Evolutionary conservation across 768 basidiomycete genomes (phyloP), one percentile per base, ranked within the genome.

Genomic region (Astraeus odoratus): DNA sequence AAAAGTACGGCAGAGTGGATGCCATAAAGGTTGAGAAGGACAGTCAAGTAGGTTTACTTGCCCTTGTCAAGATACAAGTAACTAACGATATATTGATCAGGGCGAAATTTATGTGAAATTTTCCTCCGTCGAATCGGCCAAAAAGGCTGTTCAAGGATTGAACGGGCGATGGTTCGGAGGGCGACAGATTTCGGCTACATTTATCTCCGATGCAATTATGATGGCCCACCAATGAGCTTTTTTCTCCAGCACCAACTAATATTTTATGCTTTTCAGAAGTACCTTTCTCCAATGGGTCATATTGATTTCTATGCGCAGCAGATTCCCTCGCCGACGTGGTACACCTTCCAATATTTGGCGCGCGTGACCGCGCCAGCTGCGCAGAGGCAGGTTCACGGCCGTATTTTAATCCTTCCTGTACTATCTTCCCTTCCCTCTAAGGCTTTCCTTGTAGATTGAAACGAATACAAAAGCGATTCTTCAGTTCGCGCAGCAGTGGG

Each of bases 31-130:
- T 99, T 20, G 90, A 94, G 60, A 94, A 80, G 68, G 92, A 98
- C 51, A 86, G 91, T 30, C 83, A 93, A 75, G 95, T 94, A 47
- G 47, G 78, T 60, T 4, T 15, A 36, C 25, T 43, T n/a, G 44
- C 16, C 35, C 2, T 10, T 5, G 38, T n/a, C 16, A 18, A 35
- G 26, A 5, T 34, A 51, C 26, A 49, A 23, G 26, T 40, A 13
- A 39, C 54, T 48, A 56, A 44, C 45, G 37, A 35, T 52, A 8
- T n/a, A 23, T 8, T 41, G 42, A 19, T 19, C 57, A 97, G 91
- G 95, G 96, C 57, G 93, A 99, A 67, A 96, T 99, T 39, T 98
- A 96, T 65, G 75, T 98, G 63, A 91, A 95, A 67, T 97, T 98
- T 57, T 77, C 79, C 47, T 64, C 74, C 20, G 69, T 92, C 48